These are phyloP conservation scores for Stentor coeruleus DNA, from an alignment of 73 alveolate genomes.

Conservation along the genomic window DNA sequence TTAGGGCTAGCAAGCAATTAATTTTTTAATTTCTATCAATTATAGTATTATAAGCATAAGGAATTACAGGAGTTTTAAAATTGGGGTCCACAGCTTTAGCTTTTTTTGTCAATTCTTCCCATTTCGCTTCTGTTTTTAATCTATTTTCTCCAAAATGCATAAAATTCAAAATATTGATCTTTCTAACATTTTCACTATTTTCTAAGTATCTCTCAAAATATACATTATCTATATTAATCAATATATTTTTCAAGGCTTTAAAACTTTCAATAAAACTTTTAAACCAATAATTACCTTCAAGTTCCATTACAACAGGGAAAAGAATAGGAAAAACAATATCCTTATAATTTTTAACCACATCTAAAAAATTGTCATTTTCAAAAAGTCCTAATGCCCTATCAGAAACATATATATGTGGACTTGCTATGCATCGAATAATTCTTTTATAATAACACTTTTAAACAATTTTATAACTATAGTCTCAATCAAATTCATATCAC, in stretches of 20 bases:
- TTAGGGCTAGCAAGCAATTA: too few relatives aligned
- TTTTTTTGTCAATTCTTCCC: slow-evolving; percentile 15
- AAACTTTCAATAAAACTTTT: slow-evolving; percentile 60
- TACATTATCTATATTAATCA: slow-evolving; percentile 68
- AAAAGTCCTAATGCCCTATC: slow-evolving; percentile 79
- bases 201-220: slow-evolving; percentile 70
- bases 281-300: slow-evolving; percentile 85
- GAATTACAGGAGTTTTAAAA: slow-evolving; percentile 14
- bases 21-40: too few relatives aligned
- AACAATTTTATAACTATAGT: slow-evolving; percentile 50
- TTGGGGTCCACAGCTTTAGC: slow-evolving; percentile 21
- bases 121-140: background rate
- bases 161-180: background rate
- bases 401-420: slow-evolving; percentile 71
- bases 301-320: slow-evolving; percentile 66
- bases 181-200: background rate
- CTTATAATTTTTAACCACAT: slow-evolving; percentile 65
- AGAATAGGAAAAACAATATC: slow-evolving; percentile 74
- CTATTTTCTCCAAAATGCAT: background rate
- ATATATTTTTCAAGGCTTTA: slow-evolving; percentile 68
- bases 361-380: slow-evolving; percentile 68
- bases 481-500: slow-evolving; percentile 57
- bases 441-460: slow-evolving; percentile 60
- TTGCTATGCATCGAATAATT: slow-evolving; percentile 67
- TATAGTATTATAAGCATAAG: slow-evolving; percentile 45